Percentiles rank a stretch among this genome's conserved stretches.
Conservation (phyloP, 176 grass and related monocot species). For the Rhynchospora tenuis region DNA sequence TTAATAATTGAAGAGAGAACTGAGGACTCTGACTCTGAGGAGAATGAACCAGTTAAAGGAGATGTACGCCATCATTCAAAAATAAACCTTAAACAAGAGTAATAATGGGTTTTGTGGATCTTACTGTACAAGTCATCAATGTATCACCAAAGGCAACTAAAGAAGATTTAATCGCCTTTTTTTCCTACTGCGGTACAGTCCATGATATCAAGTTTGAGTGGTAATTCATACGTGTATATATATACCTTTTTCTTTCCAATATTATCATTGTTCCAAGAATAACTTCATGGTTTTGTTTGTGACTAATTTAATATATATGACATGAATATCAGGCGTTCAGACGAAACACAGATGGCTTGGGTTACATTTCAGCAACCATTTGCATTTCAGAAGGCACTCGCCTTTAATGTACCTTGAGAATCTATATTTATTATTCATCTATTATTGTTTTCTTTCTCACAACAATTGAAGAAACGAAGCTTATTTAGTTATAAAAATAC, state of each 20-base stretch:
- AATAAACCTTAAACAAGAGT: not conserved
- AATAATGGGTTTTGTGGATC: slow-evolving; percentile 20
- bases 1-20: slow-evolving; percentile 3
- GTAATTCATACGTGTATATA: slow-evolving; percentile 7
- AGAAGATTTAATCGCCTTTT: slow-evolving; percentile 24
- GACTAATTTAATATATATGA: not conserved
- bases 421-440: not conserved
- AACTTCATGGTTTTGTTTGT: not conserved
- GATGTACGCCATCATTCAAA: not conserved
- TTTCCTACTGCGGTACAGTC: slow-evolving; percentile 32
- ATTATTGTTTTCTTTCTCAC: not conserved
- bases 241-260: not conserved
- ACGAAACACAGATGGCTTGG: slow-evolving; percentile 4
- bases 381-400: slow-evolving; percentile 28
- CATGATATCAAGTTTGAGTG: slow-evolving; percentile 23
- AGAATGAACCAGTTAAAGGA: not conserved
- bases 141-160: slow-evolving; percentile 30
- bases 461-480: not conserved
- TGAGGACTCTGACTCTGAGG: not conserved
- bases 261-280: not conserved
- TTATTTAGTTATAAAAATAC: not conserved
- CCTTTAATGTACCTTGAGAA: slow-evolving; percentile 18
- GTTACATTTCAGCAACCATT: slow-evolving; percentile 38
- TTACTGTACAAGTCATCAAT: slow-evolving; percentile 30
- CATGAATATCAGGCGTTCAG: slow-evolving; percentile 1